Conservation (phyloP, 768 basidiomycete species). For the Kwoniella sp. region DNA sequence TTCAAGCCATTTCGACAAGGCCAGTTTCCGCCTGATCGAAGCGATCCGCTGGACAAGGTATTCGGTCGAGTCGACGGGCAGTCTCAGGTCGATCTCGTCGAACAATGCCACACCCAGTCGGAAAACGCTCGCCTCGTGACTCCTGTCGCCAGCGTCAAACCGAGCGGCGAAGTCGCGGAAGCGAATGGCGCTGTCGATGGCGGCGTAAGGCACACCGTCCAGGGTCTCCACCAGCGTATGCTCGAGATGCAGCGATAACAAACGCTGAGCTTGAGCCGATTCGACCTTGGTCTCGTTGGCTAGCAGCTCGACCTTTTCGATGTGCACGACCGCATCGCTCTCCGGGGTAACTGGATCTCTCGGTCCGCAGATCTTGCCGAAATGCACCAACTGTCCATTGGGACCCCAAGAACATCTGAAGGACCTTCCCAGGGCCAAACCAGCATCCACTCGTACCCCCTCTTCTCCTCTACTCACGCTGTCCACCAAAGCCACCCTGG, state of each 20-base stretch:
- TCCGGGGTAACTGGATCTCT: slow-evolving; percentile 18
- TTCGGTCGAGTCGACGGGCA: slow-evolving; percentile 53
- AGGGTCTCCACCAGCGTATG: slow-evolving; percentile 61
- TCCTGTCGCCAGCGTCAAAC: slow-evolving; percentile 66
- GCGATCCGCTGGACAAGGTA: slow-evolving; percentile 58
- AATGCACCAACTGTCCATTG: slow-evolving; percentile 66
- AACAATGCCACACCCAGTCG: slow-evolving; percentile 85
- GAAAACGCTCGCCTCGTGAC: slow-evolving; percentile 74
- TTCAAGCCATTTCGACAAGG: slow-evolving; percentile 80
- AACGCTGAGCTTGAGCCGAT: slow-evolving; percentile 55
- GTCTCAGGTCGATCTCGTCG: slow-evolving; percentile 68
- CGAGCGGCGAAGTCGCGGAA: slow-evolving; percentile 73
- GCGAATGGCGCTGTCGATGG: slow-evolving; percentile 60
- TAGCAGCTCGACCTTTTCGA: slow-evolving; percentile 40
- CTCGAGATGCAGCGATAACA: slow-evolving; percentile 71
- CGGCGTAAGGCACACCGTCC: slow-evolving; percentile 59
- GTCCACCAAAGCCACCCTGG: slow-evolving; percentile 59
- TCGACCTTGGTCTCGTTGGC: slow-evolving; percentile 33
- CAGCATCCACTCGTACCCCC: slow-evolving; percentile 69
- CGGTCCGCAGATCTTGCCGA: slow-evolving; percentile 59
- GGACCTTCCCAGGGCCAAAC: slow-evolving; percentile 75
- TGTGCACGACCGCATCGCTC: slow-evolving; percentile 26
- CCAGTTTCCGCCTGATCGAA: slow-evolving; percentile 68
- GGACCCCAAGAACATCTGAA: slow-evolving; percentile 91
- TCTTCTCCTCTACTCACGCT: slow-evolving; percentile 66